Percentiles rank a stretch among this genome's conserved stretches.
Conservation (phyloP, 345 rosid species). For the Jatropha curcas region DNA sequence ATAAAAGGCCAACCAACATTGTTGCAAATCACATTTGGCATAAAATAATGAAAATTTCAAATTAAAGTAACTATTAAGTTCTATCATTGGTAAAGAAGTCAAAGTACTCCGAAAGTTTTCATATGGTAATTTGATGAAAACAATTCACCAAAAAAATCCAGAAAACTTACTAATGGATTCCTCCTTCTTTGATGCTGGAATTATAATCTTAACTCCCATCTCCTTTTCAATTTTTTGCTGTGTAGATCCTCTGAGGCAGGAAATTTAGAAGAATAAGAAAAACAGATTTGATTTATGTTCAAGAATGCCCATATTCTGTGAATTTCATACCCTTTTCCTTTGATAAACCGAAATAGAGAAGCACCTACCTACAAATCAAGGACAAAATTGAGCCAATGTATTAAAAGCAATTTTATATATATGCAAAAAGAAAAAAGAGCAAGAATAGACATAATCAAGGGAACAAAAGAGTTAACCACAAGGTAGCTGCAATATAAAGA, state of each 20-base stretch:
- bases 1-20: not conserved
- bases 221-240: slow-evolving; percentile 73
- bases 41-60: slow-evolving; percentile 9
- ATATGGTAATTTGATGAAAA: not conserved
- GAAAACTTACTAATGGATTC: slow-evolving; percentile 65
- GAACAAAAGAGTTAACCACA: not conserved
- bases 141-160: not conserved
- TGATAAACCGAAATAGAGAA: slow-evolving; percentile 68
- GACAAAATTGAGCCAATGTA: slow-evolving; percentile 11
- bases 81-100: not conserved
- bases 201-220: slow-evolving; percentile 64
- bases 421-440: not conserved
- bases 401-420: not conserved
- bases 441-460: too few species aligned
- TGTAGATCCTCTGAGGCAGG: slow-evolving; percentile 56
- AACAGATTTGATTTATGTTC: slow-evolving; percentile 11
- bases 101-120: not conserved
- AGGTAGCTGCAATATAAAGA: not conserved
- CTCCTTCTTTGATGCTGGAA: slow-evolving; percentile 65
- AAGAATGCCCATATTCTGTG: slow-evolving; percentile 19
- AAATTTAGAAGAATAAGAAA: slow-evolving; percentile 19
- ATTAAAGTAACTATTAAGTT: slow-evolving; percentile 1
- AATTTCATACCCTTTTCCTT: slow-evolving; percentile 70
- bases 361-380: slow-evolving; percentile 66
- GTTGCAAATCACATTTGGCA: not conserved